Evolutionary conservation across 495 filamentous ascomycete species (phyloP), one percentile per base, ranked within the genome.

Genomic region (Diplogelasinospora grovesii): DNA sequence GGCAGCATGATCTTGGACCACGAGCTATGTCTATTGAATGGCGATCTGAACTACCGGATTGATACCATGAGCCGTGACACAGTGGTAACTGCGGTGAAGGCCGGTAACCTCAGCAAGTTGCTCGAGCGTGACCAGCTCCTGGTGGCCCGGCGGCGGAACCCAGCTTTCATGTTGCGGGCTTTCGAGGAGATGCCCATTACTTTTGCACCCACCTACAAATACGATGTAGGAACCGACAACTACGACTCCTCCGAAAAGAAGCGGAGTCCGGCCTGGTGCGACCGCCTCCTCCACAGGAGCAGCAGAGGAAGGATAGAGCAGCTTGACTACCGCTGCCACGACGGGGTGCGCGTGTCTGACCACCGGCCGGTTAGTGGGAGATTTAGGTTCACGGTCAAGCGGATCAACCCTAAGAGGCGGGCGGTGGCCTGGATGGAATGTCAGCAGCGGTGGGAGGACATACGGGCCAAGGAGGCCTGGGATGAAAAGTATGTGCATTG

Each of bases 31-130:
- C 80, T 98, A 36, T 63, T 96, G 14, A 96, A 97, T 56, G 92
- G 92, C 13, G 92, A 98, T 56, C 77, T 98, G 29, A 98, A 98
- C 60, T 98, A 98, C 64, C 89, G 92, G 27, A 97, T 98, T 53
- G 92, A 98, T 60, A 82, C 88, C n/a, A 95, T 96, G 73, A 81
- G 83, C 14, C 83, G 92, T 8, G 85, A 96, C 52, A 84, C 85
- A 6, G 89, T 97, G 24, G 83, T 98, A 36, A 81, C 81, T 39
- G 86, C 83, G 0, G 71, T 96, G 36, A 82, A 81, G 28, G 66
- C 78, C 32, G 80, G 81, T 45, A 94, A 96, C 50, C 72, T 97
- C 3, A 46, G 64, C n/a, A 92, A 95, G 57, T 75, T 97, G n/a
- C 74, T 98, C 0, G 92, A 97, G 29, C 79, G 93, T 25, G 92